Evolutionary conservation across 1,284 basidiomycete genomes (phyloP), one percentile per base, ranked within the genome.

Genomic region (Takashimella koratensis): DNA sequence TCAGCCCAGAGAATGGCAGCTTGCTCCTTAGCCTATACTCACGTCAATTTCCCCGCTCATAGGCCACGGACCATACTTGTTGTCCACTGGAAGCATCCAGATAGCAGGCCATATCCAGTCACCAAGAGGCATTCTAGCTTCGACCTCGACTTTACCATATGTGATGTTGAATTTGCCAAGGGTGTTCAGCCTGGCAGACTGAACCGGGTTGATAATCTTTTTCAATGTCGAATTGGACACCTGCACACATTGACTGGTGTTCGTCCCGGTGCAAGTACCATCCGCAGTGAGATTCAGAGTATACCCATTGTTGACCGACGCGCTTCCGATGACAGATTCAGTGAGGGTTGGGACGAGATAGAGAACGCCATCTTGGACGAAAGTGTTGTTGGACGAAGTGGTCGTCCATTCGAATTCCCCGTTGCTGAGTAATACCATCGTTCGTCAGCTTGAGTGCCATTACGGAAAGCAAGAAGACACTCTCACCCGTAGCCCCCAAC

Each of bases 371-470:
- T 90, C 78, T 51, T 82, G 77, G 57, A 90, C 81, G 71, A 84
- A 90, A 12, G 87, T 86, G 68, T 91, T 91, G 68, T 86, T 86
- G 23, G 79, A 63, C 2, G 83, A 85, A 19, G 77, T 77, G 1
- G 89, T 90, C 3, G 88, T 84, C 88, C 90, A 90, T 65, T 90
- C 85, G 59, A 92, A 92, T 69, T 90, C 84, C 39, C 85, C 84
- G 59, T 90, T 90, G 10, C 87, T 88, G 52, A 40, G 21, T 49
- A 49, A 52, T 23, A n/a, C 10, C 21, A 46, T 11, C 12, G 20
- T 10, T 11, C 11, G 11, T 40, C 36, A 40, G 11, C 36, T n/a
- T 11, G n/a, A n/a, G 36, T 40, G n/a, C n/a, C 36, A n/a, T n/a
- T n/a, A 40, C 36, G 36, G 36, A 40, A n/a, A n/a, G n/a, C 11